Evolutionary conservation across 1,284 basidiomycete species (phyloP).

Genomic region (Neonothopanus nambi): DNA sequence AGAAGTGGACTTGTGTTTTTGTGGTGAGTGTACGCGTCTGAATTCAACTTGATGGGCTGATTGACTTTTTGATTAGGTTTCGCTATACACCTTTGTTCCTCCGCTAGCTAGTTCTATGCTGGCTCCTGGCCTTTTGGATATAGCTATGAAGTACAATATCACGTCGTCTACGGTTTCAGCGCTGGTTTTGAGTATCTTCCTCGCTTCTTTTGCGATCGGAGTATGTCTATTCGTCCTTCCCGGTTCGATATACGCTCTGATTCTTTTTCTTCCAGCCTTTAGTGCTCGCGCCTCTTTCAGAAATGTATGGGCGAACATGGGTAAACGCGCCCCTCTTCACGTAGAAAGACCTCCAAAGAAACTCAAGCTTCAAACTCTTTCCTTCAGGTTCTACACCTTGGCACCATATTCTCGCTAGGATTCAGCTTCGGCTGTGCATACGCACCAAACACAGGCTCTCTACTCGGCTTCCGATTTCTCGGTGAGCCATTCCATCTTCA

Average conservation of each 20-base stretch:
- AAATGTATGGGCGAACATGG: constrained; percentile 78
- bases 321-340: constrained; percentile 30
- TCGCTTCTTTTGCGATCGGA: constrained; percentile 74
- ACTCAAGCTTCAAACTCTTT: constrained; percentile 12
- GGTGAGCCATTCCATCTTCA: constrained; percentile 37
- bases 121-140: constrained; percentile 71
- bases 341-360: too few species aligned
- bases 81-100: constrained; percentile 67
- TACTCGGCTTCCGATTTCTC: constrained; percentile 73
- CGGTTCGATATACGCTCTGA: constrained; percentile 1
- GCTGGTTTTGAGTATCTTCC: constrained; percentile 71
- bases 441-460: constrained; percentile 52
- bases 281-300: constrained; percentile 71
- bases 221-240: constrained; percentile 29
- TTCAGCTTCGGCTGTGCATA: constrained; percentile 75
- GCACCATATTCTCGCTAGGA: constrained; percentile 61
- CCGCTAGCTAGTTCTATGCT: constrained; percentile 80
- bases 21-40: constrained; percentile 49
- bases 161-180: constrained; percentile 58
- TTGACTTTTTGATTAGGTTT: constrained; percentile 43
- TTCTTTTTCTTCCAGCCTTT: constrained; percentile 44
- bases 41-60: background rate
- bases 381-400: constrained; percentile 63
- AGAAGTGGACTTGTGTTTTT: constrained; percentile 64
- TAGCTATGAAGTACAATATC: constrained; percentile 62